Base-by-base conservation (phyloP, 1,284 basidiomycete species). In the Meripilus lineatus region DNA sequence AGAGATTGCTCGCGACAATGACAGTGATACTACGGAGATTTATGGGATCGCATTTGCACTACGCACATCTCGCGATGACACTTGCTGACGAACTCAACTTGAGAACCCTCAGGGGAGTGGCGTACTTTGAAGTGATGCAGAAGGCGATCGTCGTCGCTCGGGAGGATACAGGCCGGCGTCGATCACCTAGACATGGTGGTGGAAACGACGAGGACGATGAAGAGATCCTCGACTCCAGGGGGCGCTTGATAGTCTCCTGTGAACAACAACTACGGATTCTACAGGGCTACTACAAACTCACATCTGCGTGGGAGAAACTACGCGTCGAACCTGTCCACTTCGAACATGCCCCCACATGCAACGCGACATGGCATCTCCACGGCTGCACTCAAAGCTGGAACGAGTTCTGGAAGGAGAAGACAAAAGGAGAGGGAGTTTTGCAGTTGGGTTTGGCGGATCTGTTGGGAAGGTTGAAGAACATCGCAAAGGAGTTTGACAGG, bases 61-160 rank as follows among this genome's bases (percentile, higher is more conserved):
- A 81, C 53, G 77, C 81, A 2, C 80, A 81, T 54, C 68, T 84
- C 39, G 80, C 81, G 5, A 81, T 86, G 76, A 71, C 70, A 1
- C 71, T 86, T 15, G 75, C 79, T 2, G 82, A 86, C 52, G 81
- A 85, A 46, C 68, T 84, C 23, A 64, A 77, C 52, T 61, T 85
- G 40, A 66, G 71, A 32, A 60, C 66, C 1, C 62, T 86, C 30
- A 67, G 75, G 18, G 84, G 83, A 23, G 64, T 70, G 1, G 82
- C 81, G 17, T 86, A 86, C 58, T 66, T 84, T 41, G 80, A 83
- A 55, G 76, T 84, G 15, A 76, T 86, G 71, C 77, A 77, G 53
- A 79, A 74, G 52, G 71, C 70, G 3, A 61, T 65, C 6, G 69
- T 81, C 41, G 71, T 77, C 18, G 68, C 64, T 22, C 38, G 55